Evolutionary conservation across 1,284 basidiomycete genomes (phyloP).

Genomic region (Pseudozyma sp.): DNA sequence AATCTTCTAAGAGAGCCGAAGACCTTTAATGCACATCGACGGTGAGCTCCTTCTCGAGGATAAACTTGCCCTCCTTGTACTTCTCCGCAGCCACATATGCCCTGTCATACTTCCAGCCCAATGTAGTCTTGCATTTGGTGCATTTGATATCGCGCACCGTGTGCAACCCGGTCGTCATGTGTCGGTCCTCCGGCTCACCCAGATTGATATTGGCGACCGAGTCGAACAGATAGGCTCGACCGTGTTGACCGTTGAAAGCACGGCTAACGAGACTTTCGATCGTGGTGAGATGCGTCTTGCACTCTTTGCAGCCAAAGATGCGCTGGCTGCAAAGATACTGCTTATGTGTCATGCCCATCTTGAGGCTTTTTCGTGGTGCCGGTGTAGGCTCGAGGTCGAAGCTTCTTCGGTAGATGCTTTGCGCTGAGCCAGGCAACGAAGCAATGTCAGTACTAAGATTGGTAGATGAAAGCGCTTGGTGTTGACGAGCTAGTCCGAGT

Average conservation of each 20-base stretch:
- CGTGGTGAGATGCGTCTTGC: constrained; percentile 92
- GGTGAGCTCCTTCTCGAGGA: constrained; percentile 81
- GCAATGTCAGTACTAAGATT: too few relatives aligned
- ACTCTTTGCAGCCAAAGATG: constrained; percentile 89
- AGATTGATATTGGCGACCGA: constrained; percentile 88
- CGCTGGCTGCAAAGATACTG: constrained; percentile 83
- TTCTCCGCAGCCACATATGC: constrained; percentile 90
- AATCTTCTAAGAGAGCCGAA: too few relatives aligned
- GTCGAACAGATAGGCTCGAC: constrained; percentile 91
- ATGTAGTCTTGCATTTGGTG: constrained; percentile 82
- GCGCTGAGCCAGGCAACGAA: too few relatives aligned
- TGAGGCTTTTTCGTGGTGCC: constrained; percentile 8
- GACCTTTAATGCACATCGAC: constrained; percentile 46
- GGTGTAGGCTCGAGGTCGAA: too few relatives aligned
- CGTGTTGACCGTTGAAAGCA: constrained; percentile 82
- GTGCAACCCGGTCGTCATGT: constrained; percentile 97
- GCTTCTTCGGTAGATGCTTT: neutral
- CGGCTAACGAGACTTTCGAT: constrained; percentile 89
- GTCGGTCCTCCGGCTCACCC: constrained; percentile 87
- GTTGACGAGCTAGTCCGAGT: too few relatives aligned
- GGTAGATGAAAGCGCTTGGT: too few relatives aligned
- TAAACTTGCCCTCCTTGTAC: constrained; percentile 98
- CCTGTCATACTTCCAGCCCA: constrained; percentile 98
- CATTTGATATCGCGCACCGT: constrained; percentile 95
- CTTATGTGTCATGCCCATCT: constrained; percentile 89